Percentiles rank a stretch among this genome's conserved stretches.
Conservation (phyloP, 2,329 filamentous ascomycete species). For the Onygenales sp. region DNA sequence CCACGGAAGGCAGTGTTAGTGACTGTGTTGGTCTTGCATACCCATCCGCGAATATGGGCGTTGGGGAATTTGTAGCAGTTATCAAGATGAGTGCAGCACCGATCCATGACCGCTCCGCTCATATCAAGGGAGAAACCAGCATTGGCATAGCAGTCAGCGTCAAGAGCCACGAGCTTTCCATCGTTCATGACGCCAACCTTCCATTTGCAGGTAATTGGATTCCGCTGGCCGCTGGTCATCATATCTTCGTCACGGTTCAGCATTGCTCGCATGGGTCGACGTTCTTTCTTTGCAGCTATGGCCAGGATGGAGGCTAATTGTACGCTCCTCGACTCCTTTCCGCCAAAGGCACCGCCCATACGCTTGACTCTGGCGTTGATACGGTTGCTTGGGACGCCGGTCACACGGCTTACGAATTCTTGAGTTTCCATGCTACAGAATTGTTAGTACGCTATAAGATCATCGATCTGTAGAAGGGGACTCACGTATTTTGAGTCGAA, state of each 20-base stretch:
- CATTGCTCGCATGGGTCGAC: conserved; percentile 73
- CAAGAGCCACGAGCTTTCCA: conserved; percentile 10
- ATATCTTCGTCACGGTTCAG: conserved; percentile 85
- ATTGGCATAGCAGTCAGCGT: conserved; percentile 15
- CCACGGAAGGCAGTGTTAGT: conserved; percentile 18
- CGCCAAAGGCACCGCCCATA: conserved; percentile 77
- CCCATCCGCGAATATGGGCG: conserved; percentile 14
- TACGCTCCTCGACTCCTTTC: conserved; percentile 74
- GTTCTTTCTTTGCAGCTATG: conserved; percentile 67
- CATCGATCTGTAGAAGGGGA: conserved; percentile 8
- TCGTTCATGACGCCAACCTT: conserved; percentile 27
- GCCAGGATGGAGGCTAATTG: conserved; percentile 67
- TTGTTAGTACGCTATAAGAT: conserved; percentile 1
- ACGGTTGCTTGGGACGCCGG: conserved; percentile 67
- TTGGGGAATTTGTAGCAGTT: conserved; percentile 18
- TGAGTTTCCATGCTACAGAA: conserved; percentile 45
- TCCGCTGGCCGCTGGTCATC: conserved; percentile 69
- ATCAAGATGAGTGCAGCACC: conserved; percentile 16
- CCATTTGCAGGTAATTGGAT: conserved; percentile 74
- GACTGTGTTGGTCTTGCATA: conserved; percentile 18
- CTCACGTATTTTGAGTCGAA: conserved; percentile 74
- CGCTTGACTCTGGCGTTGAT: conserved; percentile 73
- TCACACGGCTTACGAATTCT: conserved; percentile 66
- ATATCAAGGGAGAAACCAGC: conserved; percentile 15
- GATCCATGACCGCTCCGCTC: conserved; percentile 17